Base-by-base conservation (phyloP, 2,329 filamentous ascomycete genomes). In the Penicillium sp. region DNA sequence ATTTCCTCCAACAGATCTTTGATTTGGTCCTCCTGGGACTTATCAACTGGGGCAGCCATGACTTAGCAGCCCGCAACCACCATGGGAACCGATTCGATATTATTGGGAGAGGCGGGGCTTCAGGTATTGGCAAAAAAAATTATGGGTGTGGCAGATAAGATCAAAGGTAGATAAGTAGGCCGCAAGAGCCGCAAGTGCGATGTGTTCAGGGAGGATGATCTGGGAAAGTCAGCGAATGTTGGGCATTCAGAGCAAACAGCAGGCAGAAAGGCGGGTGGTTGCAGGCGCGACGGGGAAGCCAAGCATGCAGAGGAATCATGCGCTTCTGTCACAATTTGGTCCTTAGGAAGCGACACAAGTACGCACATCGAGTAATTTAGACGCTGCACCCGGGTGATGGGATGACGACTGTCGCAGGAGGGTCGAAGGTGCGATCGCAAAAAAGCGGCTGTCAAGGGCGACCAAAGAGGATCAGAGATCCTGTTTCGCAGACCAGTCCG, bases 1-100 rank as follows among this genome's bases (percentile, higher is more conserved):
- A 72, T 50, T 18, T 73, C 70, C 14, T 72, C 71, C 24, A 65
- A 18, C 29, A 72, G 50, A 29, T 71, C 67, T 11, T 71, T 65
- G 31, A 67, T 42, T 39, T 69, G 22, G 13, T 66, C 64, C 54
- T 64, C 64, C 21, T 63, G 55, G 49, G 64, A 60, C 53, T 47
- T 47, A 45, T 60, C 54, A 21, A 40, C 43, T 13, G 58, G 47
- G 32, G 59, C 31, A 24, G 53, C 53, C 53, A 56, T 55, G 27
- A 24, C n/a, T 47, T 10, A 44, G 29, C 9, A 40, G 24, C 27
- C 31, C 34, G 38, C 42, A 16, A 29, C 38, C 27, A 29, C 41
- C 38, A 40, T 18, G 9, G 7, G 16, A 9, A 40, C n/a, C 13
- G 9, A 16, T 18, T 18, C 7, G 18, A 40, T 21, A n/a, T 4